These are phyloP conservation scores for Botrytis paeoniae DNA, from an alignment of 2,329 filamentous ascomycete species.

Conservation along the genomic window DNA sequence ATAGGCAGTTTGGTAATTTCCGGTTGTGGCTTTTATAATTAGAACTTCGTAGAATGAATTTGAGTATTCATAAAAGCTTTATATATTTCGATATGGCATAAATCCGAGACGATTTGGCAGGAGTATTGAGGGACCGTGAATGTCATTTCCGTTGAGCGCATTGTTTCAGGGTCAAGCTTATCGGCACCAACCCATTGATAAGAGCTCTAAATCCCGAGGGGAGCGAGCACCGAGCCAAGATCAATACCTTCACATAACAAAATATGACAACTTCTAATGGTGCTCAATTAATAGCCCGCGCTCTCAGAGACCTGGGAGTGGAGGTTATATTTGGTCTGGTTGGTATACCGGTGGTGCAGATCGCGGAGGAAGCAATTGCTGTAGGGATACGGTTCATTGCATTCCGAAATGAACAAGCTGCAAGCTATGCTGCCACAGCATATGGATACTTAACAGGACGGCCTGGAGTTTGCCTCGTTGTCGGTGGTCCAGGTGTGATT, in stretches of 20 bases:
- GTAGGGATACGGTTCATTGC: slow-evolving; percentile 56
- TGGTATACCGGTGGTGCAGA: slow-evolving; percentile 47
- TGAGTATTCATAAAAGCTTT: not conserved
- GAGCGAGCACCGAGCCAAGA: not conserved
- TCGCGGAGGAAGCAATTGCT: slow-evolving; percentile 55
- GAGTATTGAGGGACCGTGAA: slow-evolving; percentile 1
- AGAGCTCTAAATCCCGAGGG: not conserved
- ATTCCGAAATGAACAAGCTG: slow-evolving; percentile 58
- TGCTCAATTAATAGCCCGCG: slow-evolving; percentile 32
- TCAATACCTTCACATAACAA: slow-evolving; percentile 7
- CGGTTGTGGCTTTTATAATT: not conserved
- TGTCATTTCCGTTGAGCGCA: not conserved
- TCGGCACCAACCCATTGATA: slow-evolving; percentile 8
- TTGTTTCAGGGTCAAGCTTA: slow-evolving; percentile 18
- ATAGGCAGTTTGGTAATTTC: not conserved
- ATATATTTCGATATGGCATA: not conserved
- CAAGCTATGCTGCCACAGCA: slow-evolving; percentile 54
- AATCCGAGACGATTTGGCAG: not conserved
- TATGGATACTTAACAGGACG: slow-evolving; percentile 57
- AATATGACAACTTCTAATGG: slow-evolving; percentile 19
- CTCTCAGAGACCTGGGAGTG: slow-evolving; percentile 34
- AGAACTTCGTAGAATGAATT: not conserved
- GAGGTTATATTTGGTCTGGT: slow-evolving; percentile 36
- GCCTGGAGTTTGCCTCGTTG: slow-evolving; percentile 56
- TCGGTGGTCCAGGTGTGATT: slow-evolving; percentile 56